Conservation (phyloP, 169 alveolate genomes). For the Amoebophrya sp. region DNA sequence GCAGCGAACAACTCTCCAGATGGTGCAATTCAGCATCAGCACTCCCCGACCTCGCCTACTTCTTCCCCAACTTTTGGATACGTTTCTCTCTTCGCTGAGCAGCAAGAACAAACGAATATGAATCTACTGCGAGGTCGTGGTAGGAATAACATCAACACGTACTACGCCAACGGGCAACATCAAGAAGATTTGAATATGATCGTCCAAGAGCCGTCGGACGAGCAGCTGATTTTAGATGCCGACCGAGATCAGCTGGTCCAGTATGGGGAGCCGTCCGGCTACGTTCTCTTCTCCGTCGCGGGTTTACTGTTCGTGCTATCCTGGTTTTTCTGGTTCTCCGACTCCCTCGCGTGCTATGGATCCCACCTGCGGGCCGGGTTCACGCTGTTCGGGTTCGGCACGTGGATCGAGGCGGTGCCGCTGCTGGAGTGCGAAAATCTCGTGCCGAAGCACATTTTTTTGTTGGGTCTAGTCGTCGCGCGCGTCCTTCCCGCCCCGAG, state of each 20-base stretch:
- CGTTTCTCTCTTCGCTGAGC: too few species aligned
- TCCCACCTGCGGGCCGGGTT: not conserved
- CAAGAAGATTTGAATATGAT: not conserved
- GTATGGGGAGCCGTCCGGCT: not conserved
- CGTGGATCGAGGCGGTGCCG: not conserved
- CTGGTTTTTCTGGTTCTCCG: not conserved
- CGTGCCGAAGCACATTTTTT: not conserved
- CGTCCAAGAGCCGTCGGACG: not conserved
- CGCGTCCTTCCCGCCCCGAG: not conserved
- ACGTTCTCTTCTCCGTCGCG: not conserved
- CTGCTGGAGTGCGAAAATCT: not conserved
- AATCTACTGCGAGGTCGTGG: too few species aligned
- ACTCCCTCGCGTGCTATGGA: not conserved
- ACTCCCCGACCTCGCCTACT: too few species aligned
- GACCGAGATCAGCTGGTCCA: not conserved
- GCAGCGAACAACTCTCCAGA: too few species aligned
- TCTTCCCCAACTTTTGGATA: too few species aligned
- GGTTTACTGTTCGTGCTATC: not conserved
- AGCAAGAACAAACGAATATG: too few species aligned
- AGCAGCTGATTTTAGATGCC: not conserved
- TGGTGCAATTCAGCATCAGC: too few species aligned
- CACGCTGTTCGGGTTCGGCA: not conserved
- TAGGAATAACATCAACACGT: too few species aligned
- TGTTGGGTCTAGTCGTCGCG: not conserved
- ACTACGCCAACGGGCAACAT: too few species aligned